These are phyloP conservation scores for Colletotrichum falcatum DNA, from an alignment of 2,329 filamentous ascomycete genomes.

Conservation along the genomic window DNA sequence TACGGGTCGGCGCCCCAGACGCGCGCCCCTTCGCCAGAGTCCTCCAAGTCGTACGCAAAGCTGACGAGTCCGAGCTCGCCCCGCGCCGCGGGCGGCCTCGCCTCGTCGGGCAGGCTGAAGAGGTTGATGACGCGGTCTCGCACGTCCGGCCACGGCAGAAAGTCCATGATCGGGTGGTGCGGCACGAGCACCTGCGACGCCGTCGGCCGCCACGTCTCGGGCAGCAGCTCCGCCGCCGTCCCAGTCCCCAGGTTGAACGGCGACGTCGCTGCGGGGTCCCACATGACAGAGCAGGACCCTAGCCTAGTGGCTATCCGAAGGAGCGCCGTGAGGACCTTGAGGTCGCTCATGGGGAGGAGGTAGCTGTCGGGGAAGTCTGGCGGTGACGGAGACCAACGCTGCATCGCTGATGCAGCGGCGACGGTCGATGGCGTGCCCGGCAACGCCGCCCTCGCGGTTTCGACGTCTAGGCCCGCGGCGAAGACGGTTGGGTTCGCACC, in stretches of 20 bases:
- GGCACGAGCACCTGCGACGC: constrained; percentile 60
- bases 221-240: constrained; percentile 54
- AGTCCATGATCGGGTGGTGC: constrained; percentile 69
- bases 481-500: background rate
- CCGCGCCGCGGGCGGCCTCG: constrained; percentile 60
- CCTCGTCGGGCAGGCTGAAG: constrained; percentile 60
- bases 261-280: constrained; percentile 59
- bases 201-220: constrained; percentile 63
- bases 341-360: constrained; percentile 59
- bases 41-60: constrained; percentile 69
- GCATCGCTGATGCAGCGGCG: constrained; percentile 33
- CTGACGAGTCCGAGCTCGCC: constrained; percentile 61
- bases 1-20: constrained; percentile 64
- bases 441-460: background rate
- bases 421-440: constrained; percentile 25
- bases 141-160: constrained; percentile 68
- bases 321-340: constrained; percentile 61
- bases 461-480: background rate
- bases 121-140: constrained; percentile 65
- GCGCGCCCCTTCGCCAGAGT: constrained; percentile 62
- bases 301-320: constrained; percentile 61
- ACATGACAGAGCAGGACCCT: constrained; percentile 55
- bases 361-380: constrained; percentile 59
- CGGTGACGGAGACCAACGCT: constrained; percentile 32
- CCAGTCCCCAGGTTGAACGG: constrained; percentile 55